phyloP scores from a whole-genome alignment of 441 rosid genomes.

The Gossypium aridum region DNA sequence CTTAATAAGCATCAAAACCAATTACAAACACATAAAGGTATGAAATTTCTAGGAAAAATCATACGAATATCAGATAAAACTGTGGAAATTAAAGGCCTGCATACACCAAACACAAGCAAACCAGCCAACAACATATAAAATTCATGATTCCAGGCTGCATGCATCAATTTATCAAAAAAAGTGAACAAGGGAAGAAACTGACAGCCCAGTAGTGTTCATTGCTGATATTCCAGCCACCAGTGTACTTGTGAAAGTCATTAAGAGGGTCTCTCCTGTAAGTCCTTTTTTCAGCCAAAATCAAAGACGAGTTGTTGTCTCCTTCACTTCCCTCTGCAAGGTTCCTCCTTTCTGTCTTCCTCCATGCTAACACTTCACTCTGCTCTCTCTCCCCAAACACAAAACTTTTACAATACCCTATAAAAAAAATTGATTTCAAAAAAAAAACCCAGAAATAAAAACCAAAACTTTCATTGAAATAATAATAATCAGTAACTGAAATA shows the following conservation, averaged over 20 bases:
- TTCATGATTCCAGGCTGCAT: neutral
- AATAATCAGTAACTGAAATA: constrained; percentile 18
- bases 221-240: constrained; percentile 93
- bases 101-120: neutral
- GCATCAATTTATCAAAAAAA: constrained; percentile 1
- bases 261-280: constrained; percentile 69
- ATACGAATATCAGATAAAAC: neutral
- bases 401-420: neutral
- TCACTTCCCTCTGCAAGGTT: constrained; percentile 34
- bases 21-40: neutral
- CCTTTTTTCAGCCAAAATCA: constrained; percentile 69
- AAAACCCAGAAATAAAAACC: neutral
- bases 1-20: neutral
- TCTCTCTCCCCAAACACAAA: constrained; percentile 18
- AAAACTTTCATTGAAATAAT: neutral
- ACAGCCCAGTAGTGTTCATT: constrained; percentile 71
- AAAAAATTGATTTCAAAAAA: neutral
- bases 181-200: constrained; percentile 22
- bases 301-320: constrained; percentile 37
- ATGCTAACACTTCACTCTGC: constrained; percentile 22
- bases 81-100: neutral
- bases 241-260: constrained; percentile 41
- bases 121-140: neutral
- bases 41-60: neutral
- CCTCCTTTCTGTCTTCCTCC: constrained; percentile 37